phyloP scores from a whole-genome alignment of 2,329 filamentous ascomycete species.

The Stemphylium beticola region DNA sequence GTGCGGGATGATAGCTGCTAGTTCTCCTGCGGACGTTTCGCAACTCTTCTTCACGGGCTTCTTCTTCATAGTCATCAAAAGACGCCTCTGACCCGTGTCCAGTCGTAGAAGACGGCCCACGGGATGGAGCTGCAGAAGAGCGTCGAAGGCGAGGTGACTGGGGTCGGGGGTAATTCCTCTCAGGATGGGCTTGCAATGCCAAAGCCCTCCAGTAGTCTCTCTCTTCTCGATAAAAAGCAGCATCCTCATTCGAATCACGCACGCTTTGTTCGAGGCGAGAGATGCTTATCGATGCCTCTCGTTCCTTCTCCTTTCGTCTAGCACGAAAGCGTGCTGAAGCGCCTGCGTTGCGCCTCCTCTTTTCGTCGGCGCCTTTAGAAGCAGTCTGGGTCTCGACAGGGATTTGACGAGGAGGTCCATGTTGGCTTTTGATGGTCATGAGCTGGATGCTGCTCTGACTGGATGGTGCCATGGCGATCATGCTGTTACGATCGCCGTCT shows the following conservation, averaged over 20 bases:
- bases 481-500: slow-evolving; percentile 43
- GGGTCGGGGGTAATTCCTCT: slow-evolving; percentile 54
- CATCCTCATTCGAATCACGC: slow-evolving; percentile 70
- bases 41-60: slow-evolving; percentile 33
- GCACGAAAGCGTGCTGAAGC: slow-evolving; percentile 83
- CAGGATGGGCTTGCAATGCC: slow-evolving; percentile 62
- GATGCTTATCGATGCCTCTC: slow-evolving; percentile 72
- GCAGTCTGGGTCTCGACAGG: slow-evolving; percentile 81
- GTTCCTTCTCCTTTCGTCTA: slow-evolving; percentile 82
- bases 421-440: slow-evolving; percentile 60
- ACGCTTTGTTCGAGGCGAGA: slow-evolving; percentile 72
- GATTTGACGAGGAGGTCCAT: slow-evolving; percentile 62
- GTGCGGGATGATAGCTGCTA: slow-evolving; percentile 43
- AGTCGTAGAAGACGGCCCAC: slow-evolving; percentile 35
- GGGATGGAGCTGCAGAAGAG: slow-evolving; percentile 37
- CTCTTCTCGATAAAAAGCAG: slow-evolving; percentile 76
- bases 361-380: slow-evolving; percentile 83
- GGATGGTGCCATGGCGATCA: slow-evolving; percentile 55
- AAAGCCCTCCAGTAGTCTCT: slow-evolving; percentile 68
- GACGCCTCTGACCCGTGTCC: slow-evolving; percentile 39
- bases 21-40: slow-evolving; percentile 48
- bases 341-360: slow-evolving; percentile 82
- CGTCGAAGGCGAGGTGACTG: slow-evolving; percentile 51
- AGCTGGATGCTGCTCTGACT: slow-evolving; percentile 58
- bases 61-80: slow-evolving; percentile 42